Percentiles rank a stretch among this genome's conserved stretches.
phyloP scores from a whole-genome alignment of 2,329 filamentous ascomycete genomes.

The Cercospora sp. region DNA sequence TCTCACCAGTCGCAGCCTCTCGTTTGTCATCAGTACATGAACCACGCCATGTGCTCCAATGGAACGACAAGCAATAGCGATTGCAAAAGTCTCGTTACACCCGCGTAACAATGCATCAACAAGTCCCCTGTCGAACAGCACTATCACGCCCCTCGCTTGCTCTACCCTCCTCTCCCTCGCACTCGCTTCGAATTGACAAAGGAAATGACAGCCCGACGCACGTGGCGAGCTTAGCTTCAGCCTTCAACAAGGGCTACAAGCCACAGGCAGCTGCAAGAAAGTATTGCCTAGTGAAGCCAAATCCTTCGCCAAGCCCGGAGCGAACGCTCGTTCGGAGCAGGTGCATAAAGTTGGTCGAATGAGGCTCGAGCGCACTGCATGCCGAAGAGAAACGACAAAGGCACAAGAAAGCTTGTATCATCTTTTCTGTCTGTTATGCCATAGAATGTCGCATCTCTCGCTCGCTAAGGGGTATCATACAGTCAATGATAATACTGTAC shows the following conservation, averaged over 20 bases:
- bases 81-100: not conserved
- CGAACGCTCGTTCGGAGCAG: not conserved
- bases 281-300: not conserved
- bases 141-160: too few species aligned
- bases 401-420: not conserved
- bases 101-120: not conserved
- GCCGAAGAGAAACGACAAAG: not conserved
- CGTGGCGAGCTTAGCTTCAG: too few species aligned
- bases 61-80: not conserved
- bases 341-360: not conserved
- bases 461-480: slow-evolving; percentile 1
- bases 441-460: not conserved
- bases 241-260: not conserved
- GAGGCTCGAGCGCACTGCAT: not conserved
- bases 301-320: not conserved
- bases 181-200: not conserved
- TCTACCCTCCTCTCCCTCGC: not conserved
- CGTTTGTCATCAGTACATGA: not conserved
- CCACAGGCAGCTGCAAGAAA: not conserved
- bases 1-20: not conserved
- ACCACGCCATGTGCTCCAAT: not conserved
- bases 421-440: not conserved
- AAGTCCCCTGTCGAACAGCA: too few species aligned
- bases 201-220: too few species aligned
- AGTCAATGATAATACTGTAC: slow-evolving; percentile 1